These are phyloP conservation scores for Coffea eugenioides DNA, from an alignment of 257 asterid genomes.

Conservation along the genomic window DNA sequence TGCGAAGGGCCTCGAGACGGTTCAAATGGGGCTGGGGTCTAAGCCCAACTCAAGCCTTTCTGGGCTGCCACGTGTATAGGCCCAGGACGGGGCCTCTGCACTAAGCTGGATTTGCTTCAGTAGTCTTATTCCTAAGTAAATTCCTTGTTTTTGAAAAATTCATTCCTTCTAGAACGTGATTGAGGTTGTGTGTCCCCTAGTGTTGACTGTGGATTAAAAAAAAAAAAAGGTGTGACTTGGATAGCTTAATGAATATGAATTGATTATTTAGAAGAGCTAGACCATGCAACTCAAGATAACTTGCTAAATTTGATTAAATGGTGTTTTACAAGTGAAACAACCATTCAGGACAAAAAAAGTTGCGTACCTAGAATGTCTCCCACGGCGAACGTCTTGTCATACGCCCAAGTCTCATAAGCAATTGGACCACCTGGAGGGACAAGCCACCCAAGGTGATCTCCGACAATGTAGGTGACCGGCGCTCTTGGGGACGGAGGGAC, in stretches of 20 bases:
- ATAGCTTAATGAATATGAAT: too few species aligned
- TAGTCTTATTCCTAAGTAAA: neutral
- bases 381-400: conserved; percentile 2
- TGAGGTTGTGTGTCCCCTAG: neutral
- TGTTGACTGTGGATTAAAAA: neutral
- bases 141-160: neutral
- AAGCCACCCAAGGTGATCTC: conserved; percentile 21
- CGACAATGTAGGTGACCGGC: conserved; percentile 15
- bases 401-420: conserved; percentile 13
- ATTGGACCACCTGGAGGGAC: conserved; percentile 11
- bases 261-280: neutral
- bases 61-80: too few species aligned
- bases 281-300: neutral
- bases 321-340: neutral
- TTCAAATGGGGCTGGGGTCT: too few species aligned
- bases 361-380: conserved; percentile 11
- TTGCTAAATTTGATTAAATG: neutral
- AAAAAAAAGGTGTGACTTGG: too few species aligned
- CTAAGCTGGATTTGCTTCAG: neutral
- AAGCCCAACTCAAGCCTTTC: too few species aligned
- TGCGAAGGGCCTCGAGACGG: too few species aligned
- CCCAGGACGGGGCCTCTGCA: too few species aligned
- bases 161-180: neutral
- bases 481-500: conserved; percentile 21
- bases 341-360: neutral